Evolutionary conservation across 345 rosid genomes (phyloP), one percentile per base, ranked within the genome.

Genomic region (Moricandia moricandioides): DNA sequence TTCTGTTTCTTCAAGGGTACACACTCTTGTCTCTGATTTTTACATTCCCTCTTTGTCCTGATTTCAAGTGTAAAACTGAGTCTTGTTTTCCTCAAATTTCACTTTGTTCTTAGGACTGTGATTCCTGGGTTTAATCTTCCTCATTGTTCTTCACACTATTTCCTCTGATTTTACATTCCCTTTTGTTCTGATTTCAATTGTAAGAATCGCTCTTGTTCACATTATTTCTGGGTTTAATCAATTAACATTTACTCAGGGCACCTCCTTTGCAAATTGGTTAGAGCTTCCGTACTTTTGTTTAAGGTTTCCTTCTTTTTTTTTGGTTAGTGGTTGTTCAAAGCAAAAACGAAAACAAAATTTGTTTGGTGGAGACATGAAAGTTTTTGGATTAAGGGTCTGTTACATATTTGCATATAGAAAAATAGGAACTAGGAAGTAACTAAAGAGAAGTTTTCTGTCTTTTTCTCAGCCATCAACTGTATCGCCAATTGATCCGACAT

Each of bases 401-500:
- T 67, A n/a, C 52, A n/a, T 6, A 45, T 45, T 39, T 45, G 52
- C 52, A 45, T n/a, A n/a, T 47, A 47, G 52, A 47, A 51, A 51
- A 39, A 39, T 11, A 39, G 45, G 45, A 33, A 61, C 26, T 61
- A 33, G 14, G 47, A 62, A 43, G 49, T 11, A 43, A 35, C 31
- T 77, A 49, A 72, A 61, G 49, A 74, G 35, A 0, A 59, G 51
- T 70, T 40, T 65, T 80, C 9, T 5, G 56, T 66, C 62, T 78
- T 71, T 56, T 79, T 51, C 71, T 73, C 88, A 91, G 93, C 91
- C 85, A 24, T 84, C 93, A 63, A 81, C 83, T 58, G 79, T 82
- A 80, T 79, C 91, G 35, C 85, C 91, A 10, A 65, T 88, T 84
- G 97, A 90, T 77, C 81, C 90, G 17, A 82, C 82, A 57, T 87